A percentile compares a stretch with the other conserved stretches of the same genome.
Evolutionary conservation across 2,329 filamentous ascomycete genomes (phyloP).

Genomic region (Xylaria sp.): DNA sequence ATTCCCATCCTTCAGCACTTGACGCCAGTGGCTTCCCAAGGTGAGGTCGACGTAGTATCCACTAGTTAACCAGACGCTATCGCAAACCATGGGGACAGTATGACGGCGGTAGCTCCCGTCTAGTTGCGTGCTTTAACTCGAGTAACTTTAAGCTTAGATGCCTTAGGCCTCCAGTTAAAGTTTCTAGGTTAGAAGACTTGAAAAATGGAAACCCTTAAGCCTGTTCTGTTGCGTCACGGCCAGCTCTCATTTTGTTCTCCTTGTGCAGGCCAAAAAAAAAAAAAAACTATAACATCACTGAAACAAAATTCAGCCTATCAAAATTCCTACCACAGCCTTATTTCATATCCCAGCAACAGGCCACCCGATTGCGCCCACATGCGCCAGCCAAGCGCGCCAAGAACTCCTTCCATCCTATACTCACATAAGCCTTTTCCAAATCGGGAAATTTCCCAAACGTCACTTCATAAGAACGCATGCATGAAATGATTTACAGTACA

Average conservation of each 20-base stretch:
- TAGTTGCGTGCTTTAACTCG: not conserved
- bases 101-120: slow-evolving; percentile 6
- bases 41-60: not conserved
- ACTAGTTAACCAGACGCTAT: not conserved
- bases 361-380: slow-evolving; percentile 13
- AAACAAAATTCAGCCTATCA: slow-evolving; percentile 9
- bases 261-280: not conserved
- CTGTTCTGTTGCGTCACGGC: not conserved
- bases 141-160: not conserved
- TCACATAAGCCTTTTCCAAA: not conserved
- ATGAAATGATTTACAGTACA: not conserved
- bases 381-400: slow-evolving; percentile 16
- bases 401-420: slow-evolving; percentile 1
- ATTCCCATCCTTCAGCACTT: slow-evolving; percentile 6
- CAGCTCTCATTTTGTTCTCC: not conserved
- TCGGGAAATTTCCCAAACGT: slow-evolving; percentile 11
- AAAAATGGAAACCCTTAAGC: not conserved
- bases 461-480: not conserved
- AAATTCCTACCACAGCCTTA: not conserved
- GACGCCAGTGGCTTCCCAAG: not conserved
- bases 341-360: slow-evolving; percentile 5
- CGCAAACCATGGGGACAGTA: not conserved
- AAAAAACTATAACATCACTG: slow-evolving; percentile 2
- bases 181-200: not conserved
- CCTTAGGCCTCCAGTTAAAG: not conserved